These are phyloP conservation scores for Metschnikowia chrysomelidarum DNA, from an alignment of 805 yeast genomes.

Conservation along the genomic window DNA sequence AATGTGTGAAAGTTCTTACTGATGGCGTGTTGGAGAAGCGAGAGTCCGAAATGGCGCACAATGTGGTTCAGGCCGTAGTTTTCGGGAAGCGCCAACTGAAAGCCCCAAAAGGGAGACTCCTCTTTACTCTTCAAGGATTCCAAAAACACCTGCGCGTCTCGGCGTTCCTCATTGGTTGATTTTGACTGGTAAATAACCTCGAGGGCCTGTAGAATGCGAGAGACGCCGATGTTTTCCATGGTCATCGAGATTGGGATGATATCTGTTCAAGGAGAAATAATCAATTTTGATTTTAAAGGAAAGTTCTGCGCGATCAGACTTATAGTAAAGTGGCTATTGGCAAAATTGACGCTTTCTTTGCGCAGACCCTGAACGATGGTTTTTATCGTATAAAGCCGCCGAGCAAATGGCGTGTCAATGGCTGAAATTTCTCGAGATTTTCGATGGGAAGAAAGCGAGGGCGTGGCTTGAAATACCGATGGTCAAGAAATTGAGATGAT, in stretches of 20 bases:
- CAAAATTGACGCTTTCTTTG: no score
- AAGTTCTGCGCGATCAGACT: no score
- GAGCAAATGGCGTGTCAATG: no score
- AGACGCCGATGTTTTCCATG: slow-evolving; percentile 68
- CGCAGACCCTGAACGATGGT: no score
- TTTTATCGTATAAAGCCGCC: no score
- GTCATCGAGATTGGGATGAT: slow-evolving; percentile 19
- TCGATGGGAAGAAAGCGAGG: no score
- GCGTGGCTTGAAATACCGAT: no score
- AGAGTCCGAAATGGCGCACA: slow-evolving; percentile 87
- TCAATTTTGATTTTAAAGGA: no score
- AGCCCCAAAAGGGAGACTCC: slow-evolving; percentile 92
- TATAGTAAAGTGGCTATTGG: no score
- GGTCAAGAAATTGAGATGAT: no score
- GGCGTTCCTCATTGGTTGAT: slow-evolving; percentile 55
- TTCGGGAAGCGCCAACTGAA: slow-evolving; percentile 69
- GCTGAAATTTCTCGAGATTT: no score
- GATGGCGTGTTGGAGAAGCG: slow-evolving; percentile 73
- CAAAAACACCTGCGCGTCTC: slow-evolving; percentile 59
- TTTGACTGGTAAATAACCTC: slow-evolving; percentile 68
- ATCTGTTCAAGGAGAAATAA: no score
- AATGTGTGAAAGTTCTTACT: slow-evolving; percentile 54
- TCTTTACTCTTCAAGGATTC: slow-evolving; percentile 73
- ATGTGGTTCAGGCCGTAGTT: slow-evolving; percentile 57
- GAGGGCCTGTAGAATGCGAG: slow-evolving; percentile 75